Evolutionary conservation across 1,139 yeast species (phyloP), one percentile per base, ranked within the genome.

Genomic region (Suhomyces terraborum): DNA sequence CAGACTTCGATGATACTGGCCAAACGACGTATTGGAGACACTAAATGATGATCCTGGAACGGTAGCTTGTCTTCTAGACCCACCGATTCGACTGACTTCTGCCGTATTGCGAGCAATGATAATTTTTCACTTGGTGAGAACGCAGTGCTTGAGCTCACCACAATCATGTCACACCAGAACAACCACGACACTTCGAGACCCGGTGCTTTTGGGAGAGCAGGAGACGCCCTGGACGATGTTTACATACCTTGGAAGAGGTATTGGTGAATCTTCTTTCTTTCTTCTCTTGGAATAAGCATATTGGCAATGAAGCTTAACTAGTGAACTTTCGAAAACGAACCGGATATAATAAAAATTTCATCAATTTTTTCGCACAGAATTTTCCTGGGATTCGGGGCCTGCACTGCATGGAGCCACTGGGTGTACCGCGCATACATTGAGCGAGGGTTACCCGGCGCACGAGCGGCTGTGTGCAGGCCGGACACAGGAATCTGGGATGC

Each of bases 211-310:
- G 24, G 24, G 24, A 22, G 6, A 6, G 24, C n/a, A 22, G n/a
- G n/a, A n/a, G 27, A 24, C 13, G 24, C 32, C 13, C 12, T 27
- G 17, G 32, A 6, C 12, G 21, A 6, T 13, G 21, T 33, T 41
- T 60, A 85, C 93, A 73, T 84, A 86, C 95, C 94, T 80, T 88
- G 93, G 88, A 89, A 91, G 79, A 93, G 94, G 87, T 91, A 85
- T 77, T 85, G 88, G 94, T 88, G 96, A 77, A 93, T 93, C 93
- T 88, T 88, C 82, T 88, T 88, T 85, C 98, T 91, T 77, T 93
- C 98, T 79, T 88, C 95, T 82, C 88, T 91, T 79, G 98, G 98
- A 84, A 93, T 93, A 82, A 93, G 86, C 98, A 93, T 93, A 72
- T 69, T 87, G 64, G 53, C 55, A 55, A 49, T 45, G 37, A 38